phyloP scores from a whole-genome alignment of 169 alveolate genomes.

The Plasmodium cynomolgi region DNA sequence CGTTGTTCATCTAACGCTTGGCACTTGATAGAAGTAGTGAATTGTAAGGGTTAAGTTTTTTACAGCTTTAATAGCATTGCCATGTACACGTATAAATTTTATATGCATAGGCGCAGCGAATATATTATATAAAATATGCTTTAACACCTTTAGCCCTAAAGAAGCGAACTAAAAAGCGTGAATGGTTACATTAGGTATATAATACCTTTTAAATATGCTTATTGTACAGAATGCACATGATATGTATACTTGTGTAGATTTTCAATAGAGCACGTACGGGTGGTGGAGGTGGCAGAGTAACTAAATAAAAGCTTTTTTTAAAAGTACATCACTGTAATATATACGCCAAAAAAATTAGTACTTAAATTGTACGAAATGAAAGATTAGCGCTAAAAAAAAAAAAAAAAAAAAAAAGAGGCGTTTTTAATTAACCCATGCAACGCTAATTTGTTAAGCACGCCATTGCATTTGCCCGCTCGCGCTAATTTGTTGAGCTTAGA shows the following conservation, averaged over 20 bases:
- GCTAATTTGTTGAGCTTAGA: neutral
- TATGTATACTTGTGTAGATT: no score
- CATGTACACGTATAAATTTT: neutral
- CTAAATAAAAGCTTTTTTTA: neutral
- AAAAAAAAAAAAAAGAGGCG: neutral
- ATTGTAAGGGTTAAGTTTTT: neutral
- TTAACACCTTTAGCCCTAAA: neutral
- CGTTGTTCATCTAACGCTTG: neutral
- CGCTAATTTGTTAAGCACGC: neutral
- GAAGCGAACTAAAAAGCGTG: neutral
- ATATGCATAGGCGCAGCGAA: neutral
- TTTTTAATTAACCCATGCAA: neutral
- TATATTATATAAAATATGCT: neutral
- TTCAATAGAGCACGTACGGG: neutral
- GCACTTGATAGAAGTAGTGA: neutral
- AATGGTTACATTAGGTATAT: neutral
- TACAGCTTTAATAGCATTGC: neutral
- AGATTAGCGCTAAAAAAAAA: slow-evolving; percentile 2
- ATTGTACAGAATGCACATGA: neutral
- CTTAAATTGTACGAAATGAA: neutral
- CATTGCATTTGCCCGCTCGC: neutral
- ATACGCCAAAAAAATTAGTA: neutral
- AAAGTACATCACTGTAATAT: neutral
- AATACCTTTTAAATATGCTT: neutral
- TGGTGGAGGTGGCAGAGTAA: neutral